Evolutionary conservation across 345 rosid species (phyloP).

Genomic region (Microcos paniculata): DNA sequence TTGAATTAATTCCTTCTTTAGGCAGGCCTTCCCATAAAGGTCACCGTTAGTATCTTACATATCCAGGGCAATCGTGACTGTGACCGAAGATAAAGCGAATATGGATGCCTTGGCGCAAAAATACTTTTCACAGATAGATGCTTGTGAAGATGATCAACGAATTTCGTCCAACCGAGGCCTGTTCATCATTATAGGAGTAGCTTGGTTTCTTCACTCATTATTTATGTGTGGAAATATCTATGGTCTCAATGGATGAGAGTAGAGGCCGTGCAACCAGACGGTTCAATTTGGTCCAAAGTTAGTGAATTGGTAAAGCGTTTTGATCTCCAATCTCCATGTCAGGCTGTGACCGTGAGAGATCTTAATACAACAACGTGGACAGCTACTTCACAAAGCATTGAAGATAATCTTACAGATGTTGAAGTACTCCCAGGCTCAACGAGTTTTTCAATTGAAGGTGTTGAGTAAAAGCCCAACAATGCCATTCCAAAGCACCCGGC

Average conservation of each 20-base stretch:
- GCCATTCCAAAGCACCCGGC: too few species aligned
- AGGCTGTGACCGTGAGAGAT: neutral
- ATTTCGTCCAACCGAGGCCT: slow-evolving; percentile 37
- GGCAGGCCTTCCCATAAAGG: neutral
- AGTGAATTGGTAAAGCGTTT: neutral
- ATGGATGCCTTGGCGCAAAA: slow-evolving; percentile 25
- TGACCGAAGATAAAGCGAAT: slow-evolving; percentile 21
- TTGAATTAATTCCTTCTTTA: neutral
- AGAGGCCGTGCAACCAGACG: neutral
- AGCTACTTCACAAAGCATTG: neutral
- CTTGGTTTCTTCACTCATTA: slow-evolving; percentile 34
- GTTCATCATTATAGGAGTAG: slow-evolving; percentile 39
- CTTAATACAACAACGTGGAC: neutral
- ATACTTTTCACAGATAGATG: neutral
- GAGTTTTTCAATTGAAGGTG: too few species aligned
- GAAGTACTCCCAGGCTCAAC: too few species aligned
- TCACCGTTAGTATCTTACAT: neutral
- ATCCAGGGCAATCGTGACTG: slow-evolving; percentile 2
- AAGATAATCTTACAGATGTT: neutral
- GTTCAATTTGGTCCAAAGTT: neutral
- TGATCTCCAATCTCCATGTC: neutral
- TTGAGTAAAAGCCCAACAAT: too few species aligned
- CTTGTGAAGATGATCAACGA: slow-evolving; percentile 17
- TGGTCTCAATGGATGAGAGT: neutral
- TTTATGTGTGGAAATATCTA: neutral